phyloP scores from a whole-genome alignment of 163 green algal species.

The Scenedesmus sp. region DNA sequence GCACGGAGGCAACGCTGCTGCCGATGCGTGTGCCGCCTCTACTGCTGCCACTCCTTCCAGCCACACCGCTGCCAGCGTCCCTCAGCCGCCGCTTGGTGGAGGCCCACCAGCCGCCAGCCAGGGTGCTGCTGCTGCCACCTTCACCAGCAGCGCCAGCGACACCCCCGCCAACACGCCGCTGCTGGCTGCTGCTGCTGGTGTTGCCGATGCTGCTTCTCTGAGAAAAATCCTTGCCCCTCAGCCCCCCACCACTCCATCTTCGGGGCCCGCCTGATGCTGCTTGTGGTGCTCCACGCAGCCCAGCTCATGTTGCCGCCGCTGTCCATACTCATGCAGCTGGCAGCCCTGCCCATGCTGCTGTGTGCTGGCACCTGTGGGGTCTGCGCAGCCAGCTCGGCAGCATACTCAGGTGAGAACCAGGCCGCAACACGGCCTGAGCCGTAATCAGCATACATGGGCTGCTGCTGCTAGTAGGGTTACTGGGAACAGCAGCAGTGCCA shows the following conservation, averaged over 20 bases:
- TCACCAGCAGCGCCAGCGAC: not conserved
- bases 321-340: not conserved
- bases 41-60: not conserved
- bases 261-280: conserved; percentile 39
- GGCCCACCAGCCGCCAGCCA: not conserved
- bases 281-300: conserved; percentile 49
- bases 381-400: not conserved
- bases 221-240: conserved; percentile 7
- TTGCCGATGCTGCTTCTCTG: conserved; percentile 4
- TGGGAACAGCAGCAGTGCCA: not conserved
- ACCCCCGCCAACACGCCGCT: not conserved
- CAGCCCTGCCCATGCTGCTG: not conserved
- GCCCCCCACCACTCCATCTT: conserved; percentile 37
- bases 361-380: not conserved
- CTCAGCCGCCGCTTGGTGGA: conserved; percentile 4
- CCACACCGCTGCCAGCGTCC: not conserved
- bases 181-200: conserved; percentile 20
- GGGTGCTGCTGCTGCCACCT: not conserved
- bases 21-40: not conserved
- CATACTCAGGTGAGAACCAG: not conserved
- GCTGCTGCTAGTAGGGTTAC: not conserved
- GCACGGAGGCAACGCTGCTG: not conserved
- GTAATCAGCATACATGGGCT: not conserved
- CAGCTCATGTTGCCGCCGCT: conserved; percentile 35
- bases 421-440: not conserved